Evolutionary conservation across 805 yeast genomes (phyloP).

Genomic region (Zygotorulaspora sp.): DNA sequence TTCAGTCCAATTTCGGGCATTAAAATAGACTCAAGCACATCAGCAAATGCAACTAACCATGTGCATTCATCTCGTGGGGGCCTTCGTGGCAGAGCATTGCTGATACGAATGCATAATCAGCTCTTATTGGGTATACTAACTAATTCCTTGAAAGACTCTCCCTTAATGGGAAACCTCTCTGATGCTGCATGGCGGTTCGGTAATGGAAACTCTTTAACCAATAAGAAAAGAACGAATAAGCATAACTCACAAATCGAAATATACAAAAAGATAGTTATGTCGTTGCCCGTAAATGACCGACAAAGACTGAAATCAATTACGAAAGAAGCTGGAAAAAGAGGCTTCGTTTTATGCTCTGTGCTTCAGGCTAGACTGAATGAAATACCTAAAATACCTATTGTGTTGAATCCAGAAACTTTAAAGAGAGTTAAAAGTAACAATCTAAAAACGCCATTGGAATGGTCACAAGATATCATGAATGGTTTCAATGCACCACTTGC

Average conservation of each 20-base stretch:
- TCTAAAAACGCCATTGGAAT: slow-evolving; percentile 50
- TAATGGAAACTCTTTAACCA: slow-evolving; percentile 42
- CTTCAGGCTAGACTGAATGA: slow-evolving; percentile 58
- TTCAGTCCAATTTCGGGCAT: slow-evolving; percentile 32
- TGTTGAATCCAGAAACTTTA: slow-evolving; percentile 33
- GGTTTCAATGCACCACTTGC: slow-evolving; percentile 80
- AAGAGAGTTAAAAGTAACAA: slow-evolving; percentile 32
- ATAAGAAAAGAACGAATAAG: slow-evolving; percentile 41
- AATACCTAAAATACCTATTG: slow-evolving; percentile 78
- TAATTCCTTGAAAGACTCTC: slow-evolving; percentile 75
- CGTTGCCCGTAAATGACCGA: slow-evolving; percentile 79
- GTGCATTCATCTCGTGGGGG: background rate
- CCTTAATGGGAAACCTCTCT: slow-evolving; percentile 60
- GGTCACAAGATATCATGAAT: slow-evolving; percentile 90
- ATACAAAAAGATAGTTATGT: slow-evolving; percentile 80
- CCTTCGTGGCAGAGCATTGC: slow-evolving; percentile 10
- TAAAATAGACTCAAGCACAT: slow-evolving; percentile 6
- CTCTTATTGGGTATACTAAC: slow-evolving; percentile 76
- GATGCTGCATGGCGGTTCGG: slow-evolving; percentile 54
- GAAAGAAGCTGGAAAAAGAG: slow-evolving; percentile 74
- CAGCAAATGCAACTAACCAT: background rate
- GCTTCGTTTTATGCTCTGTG: slow-evolving; percentile 63
- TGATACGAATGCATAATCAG: slow-evolving; percentile 64
- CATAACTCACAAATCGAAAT: slow-evolving; percentile 70
- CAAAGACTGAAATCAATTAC: slow-evolving; percentile 79